phyloP scores from a whole-genome alignment of 2,329 filamentous ascomycete genomes.

The Curvularia sp. region DNA sequence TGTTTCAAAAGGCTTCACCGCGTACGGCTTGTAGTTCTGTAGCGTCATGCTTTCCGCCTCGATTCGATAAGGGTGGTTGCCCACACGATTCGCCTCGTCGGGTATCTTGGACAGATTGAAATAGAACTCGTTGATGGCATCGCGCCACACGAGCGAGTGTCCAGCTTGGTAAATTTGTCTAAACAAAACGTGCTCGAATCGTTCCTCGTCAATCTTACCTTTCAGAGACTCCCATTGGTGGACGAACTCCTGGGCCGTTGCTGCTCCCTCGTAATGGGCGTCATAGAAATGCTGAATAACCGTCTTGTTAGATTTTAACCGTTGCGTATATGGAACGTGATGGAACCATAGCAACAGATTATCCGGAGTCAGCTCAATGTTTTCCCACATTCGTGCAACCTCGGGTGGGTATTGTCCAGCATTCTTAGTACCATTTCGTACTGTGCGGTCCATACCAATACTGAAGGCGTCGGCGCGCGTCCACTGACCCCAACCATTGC shows the following conservation, averaged over 20 bases:
- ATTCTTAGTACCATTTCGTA: constrained; percentile 70
- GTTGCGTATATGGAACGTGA: constrained; percentile 72
- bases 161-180: constrained; percentile 71
- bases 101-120: constrained; percentile 66
- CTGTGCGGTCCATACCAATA: constrained; percentile 76
- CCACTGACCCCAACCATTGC: constrained; percentile 76
- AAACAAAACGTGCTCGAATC: constrained; percentile 66
- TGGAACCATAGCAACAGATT: constrained; percentile 77
- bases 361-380: constrained; percentile 69
- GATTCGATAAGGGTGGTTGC: constrained; percentile 69
- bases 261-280: constrained; percentile 66
- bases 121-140: constrained; percentile 71
- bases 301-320: constrained; percentile 68
- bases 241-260: constrained; percentile 67
- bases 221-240: constrained; percentile 62
- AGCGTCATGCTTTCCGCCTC: constrained; percentile 72
- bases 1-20: constrained; percentile 65
- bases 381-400: constrained; percentile 65
- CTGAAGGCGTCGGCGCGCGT: constrained; percentile 66
- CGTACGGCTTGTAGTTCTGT: constrained; percentile 62
- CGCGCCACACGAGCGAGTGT: constrained; percentile 74
- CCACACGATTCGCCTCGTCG: constrained; percentile 64
- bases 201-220: constrained; percentile 65
- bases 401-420: constrained; percentile 71
- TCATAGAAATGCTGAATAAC: constrained; percentile 74